Evolutionary conservation across 2,329 filamentous ascomycete species (phyloP).

Genomic region (Monilinia laxa): DNA sequence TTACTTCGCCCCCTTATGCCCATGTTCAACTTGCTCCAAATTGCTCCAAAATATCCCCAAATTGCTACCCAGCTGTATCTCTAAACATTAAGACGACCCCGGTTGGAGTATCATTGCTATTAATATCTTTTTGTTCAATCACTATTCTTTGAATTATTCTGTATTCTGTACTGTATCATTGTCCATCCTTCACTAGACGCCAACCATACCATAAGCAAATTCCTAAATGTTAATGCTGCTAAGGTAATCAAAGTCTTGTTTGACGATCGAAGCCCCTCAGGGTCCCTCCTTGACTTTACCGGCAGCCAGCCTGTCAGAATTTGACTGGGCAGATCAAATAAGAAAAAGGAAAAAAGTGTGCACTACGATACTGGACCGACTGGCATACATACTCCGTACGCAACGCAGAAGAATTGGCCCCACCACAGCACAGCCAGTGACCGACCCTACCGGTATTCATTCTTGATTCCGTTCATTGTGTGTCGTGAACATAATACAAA

Average conservation of each 20-base stretch:
- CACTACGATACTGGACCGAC: slow-evolving; percentile 3
- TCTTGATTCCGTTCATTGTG: slow-evolving; percentile 14
- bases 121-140: slow-evolving; percentile 21
- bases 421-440: slow-evolving; percentile 24
- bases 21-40: background rate
- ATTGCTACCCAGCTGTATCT: slow-evolving; percentile 20
- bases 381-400: slow-evolving; percentile 9
- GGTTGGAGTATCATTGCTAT: slow-evolving; percentile 23
- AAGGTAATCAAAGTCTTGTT: slow-evolving; percentile 19
- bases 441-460: slow-evolving; percentile 18
- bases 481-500: slow-evolving; percentile 30
- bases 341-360: slow-evolving; percentile 1
- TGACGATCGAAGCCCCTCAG: slow-evolving; percentile 14
- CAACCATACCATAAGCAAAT: slow-evolving; percentile 15
- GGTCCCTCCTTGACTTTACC: slow-evolving; percentile 16
- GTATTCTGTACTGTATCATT: background rate
- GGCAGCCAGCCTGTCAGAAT: slow-evolving; percentile 13
- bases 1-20: slow-evolving; percentile 20
- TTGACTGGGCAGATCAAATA: slow-evolving; percentile 17
- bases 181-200: slow-evolving; percentile 1
- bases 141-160: slow-evolving; percentile 2
- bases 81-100: slow-evolving; percentile 15
- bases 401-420: slow-evolving; percentile 19
- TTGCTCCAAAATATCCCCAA: background rate
- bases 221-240: background rate